Percentiles rank a stretch among this genome's conserved stretches.
phyloP scores from a whole-genome alignment of 2,329 filamentous ascomycete genomes.

The Aspergillus thermomutatus region DNA sequence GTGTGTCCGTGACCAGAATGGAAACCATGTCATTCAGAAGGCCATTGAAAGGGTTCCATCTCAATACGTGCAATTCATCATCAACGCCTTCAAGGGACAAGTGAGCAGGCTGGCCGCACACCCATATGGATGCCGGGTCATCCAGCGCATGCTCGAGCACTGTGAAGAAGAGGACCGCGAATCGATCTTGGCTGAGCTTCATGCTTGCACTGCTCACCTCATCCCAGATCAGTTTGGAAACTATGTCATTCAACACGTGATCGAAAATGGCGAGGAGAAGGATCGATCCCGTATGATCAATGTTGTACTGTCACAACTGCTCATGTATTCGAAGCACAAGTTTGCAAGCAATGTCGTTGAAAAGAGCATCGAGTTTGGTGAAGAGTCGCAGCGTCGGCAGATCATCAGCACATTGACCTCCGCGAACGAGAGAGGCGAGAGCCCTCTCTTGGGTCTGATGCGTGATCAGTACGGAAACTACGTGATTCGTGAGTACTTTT shows the following conservation, averaged over 20 bases:
- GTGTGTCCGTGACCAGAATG: slow-evolving; percentile 82
- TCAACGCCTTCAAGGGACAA: slow-evolving; percentile 72
- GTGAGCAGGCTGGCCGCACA: slow-evolving; percentile 73
- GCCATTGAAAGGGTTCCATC: slow-evolving; percentile 78
- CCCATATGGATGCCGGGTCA: slow-evolving; percentile 84
- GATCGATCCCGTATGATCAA: slow-evolving; percentile 71
- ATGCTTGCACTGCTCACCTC: slow-evolving; percentile 66
- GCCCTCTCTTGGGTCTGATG: slow-evolving; percentile 72
- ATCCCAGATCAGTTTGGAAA: slow-evolving; percentile 91
- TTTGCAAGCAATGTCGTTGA: slow-evolving; percentile 97
- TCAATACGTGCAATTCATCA: slow-evolving; percentile 78
- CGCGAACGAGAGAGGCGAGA: slow-evolving; percentile 62
- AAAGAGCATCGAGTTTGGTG: slow-evolving; percentile 75
- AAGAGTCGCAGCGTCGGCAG: slow-evolving; percentile 62
- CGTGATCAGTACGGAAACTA: slow-evolving; percentile 94
- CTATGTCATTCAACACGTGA: slow-evolving; percentile 92
- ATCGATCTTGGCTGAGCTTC: slow-evolving; percentile 74
- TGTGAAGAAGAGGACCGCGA: slow-evolving; percentile 69
- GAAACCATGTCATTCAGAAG: slow-evolving; percentile 96
- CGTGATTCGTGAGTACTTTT: slow-evolving; percentile 74
- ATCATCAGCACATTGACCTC: slow-evolving; percentile 65
- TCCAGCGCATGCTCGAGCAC: slow-evolving; percentile 86
- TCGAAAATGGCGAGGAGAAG: slow-evolving; percentile 69
- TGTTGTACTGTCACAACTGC: slow-evolving; percentile 67
- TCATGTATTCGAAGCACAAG: slow-evolving; percentile 86